Evolutionary conservation across 176 grass and related monocot species (phyloP), one percentile per base, ranked within the genome.

Genomic region (Triticum turgidum): DNA sequence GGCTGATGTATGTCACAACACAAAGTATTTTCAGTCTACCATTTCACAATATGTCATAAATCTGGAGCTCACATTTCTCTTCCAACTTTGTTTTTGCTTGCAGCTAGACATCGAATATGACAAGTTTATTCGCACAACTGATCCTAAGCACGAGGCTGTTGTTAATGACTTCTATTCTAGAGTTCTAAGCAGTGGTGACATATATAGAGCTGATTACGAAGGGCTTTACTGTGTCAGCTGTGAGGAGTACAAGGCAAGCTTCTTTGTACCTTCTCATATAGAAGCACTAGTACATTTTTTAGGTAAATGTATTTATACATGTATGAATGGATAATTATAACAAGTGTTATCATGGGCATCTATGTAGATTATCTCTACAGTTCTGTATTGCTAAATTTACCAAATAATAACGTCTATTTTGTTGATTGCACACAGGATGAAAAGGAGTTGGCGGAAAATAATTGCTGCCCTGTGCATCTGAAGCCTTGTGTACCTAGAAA

Each of bases 141-240:
- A 95, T 91, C 44, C 11, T 38, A 95, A 91, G 68, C 96, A 98
- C 69, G 91, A 95, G 77, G 86, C 86, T 88, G 80, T 98, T 88
- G 93, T 98, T 47, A 94, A 93, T 2, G 93, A 98, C 37, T 98
- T 98, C 82, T 98, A 98, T 83, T 88, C 89, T 45, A 94, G 91
- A 92, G 96, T 98, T 34, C 85, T 98, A 49, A 85, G 84, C 24
- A 98, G 80, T 78, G 96, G 91, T 79, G 96, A 95, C 85, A 98
- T 98, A 73, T 95, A 98, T 83, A 84, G 90, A 66, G 96, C 96
- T 89, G 91, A 98, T 71, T 98, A 94, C 49, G 96, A 98, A 91
- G 93, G 93, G 8, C 96, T 95, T 77, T 95, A 98, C 52, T 98
- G 91, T 84, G 86, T 98, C 56, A 95, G 83, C 73, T 98, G 96